Base-by-base conservation (phyloP, 306 rosid genomes). In the Cercis canadensis region DNA sequence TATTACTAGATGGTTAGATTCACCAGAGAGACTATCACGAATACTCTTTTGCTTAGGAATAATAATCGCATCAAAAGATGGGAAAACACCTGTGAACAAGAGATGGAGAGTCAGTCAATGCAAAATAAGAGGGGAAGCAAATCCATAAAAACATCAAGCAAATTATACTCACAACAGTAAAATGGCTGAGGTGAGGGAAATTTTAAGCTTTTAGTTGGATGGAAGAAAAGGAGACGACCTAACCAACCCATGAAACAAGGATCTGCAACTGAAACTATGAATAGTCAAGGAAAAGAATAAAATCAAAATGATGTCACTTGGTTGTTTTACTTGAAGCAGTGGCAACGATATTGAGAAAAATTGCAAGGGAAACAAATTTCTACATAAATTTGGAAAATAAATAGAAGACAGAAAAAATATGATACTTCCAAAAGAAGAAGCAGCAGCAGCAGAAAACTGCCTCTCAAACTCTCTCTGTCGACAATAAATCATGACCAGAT, bases 81-180 rank as follows among this genome's bases (percentile, higher is more conserved):
- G n/a, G n/a, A n/a, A n/a, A n/a, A 75, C 16, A 11, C 79, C 76
- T 82, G 79, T n/a, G 24, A n/a, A n/a, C n/a, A n/a, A n/a, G n/a
- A n/a, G n/a, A n/a, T n/a, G n/a, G n/a, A n/a, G n/a, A n/a, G n/a
- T n/a, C n/a, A n/a, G n/a, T n/a, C n/a, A n/a, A n/a, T n/a, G n/a
- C n/a, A n/a, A n/a, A n/a, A n/a, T n/a, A 50, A 5, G 15, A 34
- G 47, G 41, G 11, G 31, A 37, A n/a, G 44, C n/a, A 56, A 16
- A 59, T 49, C 19, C 29, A 18, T 19, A 1, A 0, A 18, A 47
- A 66, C 15, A 55, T n/a, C 11, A 12, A 59, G 62, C 19, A 74
- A 66, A 66, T 57, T 65, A 64, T 74, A 78, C 85, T 73, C n/a
- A n/a, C n/a, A n/a, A 69, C 73, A 75, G 31, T 40, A 65, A 53